phyloP scores from a whole-genome alignment of 2,329 filamentous ascomycete species.

The Exophiala calicioides region DNA sequence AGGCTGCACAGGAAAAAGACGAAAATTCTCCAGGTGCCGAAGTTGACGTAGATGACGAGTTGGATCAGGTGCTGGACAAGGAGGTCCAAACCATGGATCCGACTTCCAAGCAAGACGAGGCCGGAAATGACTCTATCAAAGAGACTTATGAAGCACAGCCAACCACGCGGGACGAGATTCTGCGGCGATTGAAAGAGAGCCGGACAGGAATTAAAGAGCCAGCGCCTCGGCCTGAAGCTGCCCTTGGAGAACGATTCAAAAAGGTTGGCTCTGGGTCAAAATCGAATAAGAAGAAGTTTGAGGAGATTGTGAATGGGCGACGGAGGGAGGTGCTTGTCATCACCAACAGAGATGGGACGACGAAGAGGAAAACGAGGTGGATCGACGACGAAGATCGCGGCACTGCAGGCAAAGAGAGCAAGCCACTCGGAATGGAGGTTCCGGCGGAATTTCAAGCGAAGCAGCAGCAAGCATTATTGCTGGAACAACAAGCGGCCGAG shows the following conservation, averaged over 20 bases:
- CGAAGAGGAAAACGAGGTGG: constrained; percentile 63
- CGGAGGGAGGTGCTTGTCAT: constrained; percentile 60
- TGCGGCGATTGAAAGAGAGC: constrained; percentile 60
- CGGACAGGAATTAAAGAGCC: constrained; percentile 37
- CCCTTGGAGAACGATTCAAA: constrained; percentile 57
- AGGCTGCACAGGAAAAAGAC: constrained; percentile 36
- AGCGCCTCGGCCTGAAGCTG: constrained; percentile 50
- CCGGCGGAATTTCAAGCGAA: constrained; percentile 45
- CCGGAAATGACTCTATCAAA: constrained; percentile 27
- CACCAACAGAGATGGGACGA: constrained; percentile 60
- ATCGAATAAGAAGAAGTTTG: constrained; percentile 49
- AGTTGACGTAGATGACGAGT: constrained; percentile 64
- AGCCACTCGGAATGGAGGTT: constrained; percentile 55
- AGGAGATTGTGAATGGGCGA: constrained; percentile 53
- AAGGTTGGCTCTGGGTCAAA: constrained; percentile 49
- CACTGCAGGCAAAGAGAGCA: constrained; percentile 43
- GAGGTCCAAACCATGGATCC: constrained; percentile 32
- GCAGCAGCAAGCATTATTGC: constrained; percentile 34
- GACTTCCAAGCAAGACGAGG: constrained; percentile 22
- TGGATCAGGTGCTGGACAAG: constrained; percentile 45
- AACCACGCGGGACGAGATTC: constrained; percentile 61
- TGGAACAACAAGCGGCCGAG: constrained; percentile 38
- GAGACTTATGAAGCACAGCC: constrained; percentile 35
- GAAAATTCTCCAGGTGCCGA: constrained; percentile 33
- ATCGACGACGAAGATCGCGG: constrained; percentile 37